Conservation (phyloP, 2,329 filamentous ascomycete genomes). For the Alternaria triticina region DNA sequence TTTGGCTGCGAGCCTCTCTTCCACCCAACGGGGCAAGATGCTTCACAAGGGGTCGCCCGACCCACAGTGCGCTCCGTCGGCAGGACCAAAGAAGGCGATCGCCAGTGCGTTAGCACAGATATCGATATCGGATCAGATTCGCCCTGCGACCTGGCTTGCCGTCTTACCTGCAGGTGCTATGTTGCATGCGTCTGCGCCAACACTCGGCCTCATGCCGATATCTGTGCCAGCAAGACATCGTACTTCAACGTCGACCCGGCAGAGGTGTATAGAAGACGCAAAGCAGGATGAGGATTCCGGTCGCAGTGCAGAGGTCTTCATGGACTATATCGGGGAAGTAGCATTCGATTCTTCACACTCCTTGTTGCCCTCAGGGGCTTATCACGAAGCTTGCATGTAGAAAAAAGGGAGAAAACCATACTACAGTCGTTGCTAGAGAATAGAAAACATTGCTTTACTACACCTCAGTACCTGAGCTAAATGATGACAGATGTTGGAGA, state of each 20-base stretch:
- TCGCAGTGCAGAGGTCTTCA: not conserved
- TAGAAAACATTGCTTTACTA: not conserved
- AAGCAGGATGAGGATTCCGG: not conserved
- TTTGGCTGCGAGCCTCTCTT: constrained; percentile 18
- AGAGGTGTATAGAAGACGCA: not conserved
- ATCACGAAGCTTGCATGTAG: not conserved
- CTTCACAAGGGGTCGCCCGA: not conserved
- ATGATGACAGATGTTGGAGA: no score
- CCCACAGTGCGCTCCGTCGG: constrained; percentile 1
- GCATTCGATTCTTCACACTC: constrained; percentile 6
- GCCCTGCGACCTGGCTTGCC: constrained; percentile 1
- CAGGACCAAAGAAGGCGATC: constrained; percentile 2
- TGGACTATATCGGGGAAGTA: not conserved
- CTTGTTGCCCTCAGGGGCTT: not conserved
- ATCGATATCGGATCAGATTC: constrained; percentile 10
- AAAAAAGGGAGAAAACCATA: constrained; percentile 12
- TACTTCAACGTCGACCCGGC: not conserved
- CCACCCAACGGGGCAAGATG: constrained; percentile 5
- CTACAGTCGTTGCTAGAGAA: constrained; percentile 1
- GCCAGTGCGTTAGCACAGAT: constrained; percentile 16
- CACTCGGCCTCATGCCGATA: not conserved
- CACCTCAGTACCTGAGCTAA: not conserved
- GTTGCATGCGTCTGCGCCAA: not conserved
- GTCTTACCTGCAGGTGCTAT: not conserved
- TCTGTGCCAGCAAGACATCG: not conserved